These are phyloP conservation scores for Huntiella savannae DNA, from an alignment of 2,329 filamentous ascomycete genomes.

Conservation along the genomic window DNA sequence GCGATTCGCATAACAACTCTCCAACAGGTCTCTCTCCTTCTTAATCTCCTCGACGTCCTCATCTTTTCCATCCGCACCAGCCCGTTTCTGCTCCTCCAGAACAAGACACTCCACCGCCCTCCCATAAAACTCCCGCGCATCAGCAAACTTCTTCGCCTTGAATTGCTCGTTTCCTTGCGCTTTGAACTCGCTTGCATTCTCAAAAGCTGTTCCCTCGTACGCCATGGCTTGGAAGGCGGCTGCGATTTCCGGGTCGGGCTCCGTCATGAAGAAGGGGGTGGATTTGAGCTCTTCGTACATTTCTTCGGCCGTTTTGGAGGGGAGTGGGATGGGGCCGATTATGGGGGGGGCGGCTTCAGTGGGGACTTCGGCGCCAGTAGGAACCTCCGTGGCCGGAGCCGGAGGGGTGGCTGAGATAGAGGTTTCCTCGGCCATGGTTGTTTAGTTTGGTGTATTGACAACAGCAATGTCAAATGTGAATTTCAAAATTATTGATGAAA, in stretches of 20 bases:
- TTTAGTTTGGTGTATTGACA: too few species aligned
- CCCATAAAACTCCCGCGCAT: constrained; percentile 80
- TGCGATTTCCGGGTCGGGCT: constrained; percentile 65
- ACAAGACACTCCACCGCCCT: constrained; percentile 61
- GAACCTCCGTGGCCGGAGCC: background rate
- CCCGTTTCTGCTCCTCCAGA: constrained; percentile 16
- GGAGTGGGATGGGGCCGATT: constrained; percentile 20
- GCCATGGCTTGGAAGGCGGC: constrained; percentile 79
- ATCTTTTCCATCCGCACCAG: constrained; percentile 26
- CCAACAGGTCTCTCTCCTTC: constrained; percentile 45
- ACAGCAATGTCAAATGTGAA: background rate
- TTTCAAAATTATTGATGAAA: background rate
- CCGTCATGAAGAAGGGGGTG: constrained; percentile 87
- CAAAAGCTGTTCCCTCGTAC: constrained; percentile 76
- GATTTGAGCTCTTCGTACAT: constrained; percentile 37
- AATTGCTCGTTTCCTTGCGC: constrained; percentile 86
- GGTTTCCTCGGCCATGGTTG: too few species aligned
- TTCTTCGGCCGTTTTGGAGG: constrained; percentile 32
- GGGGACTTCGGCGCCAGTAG: constrained; percentile 21
- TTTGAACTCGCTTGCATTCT: constrained; percentile 71
- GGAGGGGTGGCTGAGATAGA: too few species aligned
- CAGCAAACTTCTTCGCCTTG: constrained; percentile 48
- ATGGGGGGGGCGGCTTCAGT: constrained; percentile 25
- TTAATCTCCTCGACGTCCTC: constrained; percentile 34
- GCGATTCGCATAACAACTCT: constrained; percentile 68